Conservation (phyloP, 139 green algal genomes). For the Zygnema cylindricum region DNA sequence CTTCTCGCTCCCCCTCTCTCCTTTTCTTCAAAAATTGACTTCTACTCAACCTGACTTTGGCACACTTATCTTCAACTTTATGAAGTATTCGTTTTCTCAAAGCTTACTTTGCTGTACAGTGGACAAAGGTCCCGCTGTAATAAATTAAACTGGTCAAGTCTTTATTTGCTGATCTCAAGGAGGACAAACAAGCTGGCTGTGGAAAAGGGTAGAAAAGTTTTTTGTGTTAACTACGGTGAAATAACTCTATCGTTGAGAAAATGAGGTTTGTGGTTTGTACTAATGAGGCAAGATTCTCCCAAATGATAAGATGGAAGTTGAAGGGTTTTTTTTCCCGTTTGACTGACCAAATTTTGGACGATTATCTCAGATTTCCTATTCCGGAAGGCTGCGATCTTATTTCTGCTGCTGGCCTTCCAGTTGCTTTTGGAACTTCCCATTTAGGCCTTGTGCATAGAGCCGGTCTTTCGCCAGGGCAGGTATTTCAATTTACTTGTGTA, state of each 20-base stretch:
- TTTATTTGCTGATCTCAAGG: no score
- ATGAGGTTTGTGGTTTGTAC: background rate
- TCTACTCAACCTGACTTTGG: no score
- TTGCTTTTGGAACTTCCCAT: conserved; percentile 85
- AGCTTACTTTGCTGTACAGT: no score
- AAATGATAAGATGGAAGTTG: conserved; percentile 3
- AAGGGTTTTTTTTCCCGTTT: background rate
- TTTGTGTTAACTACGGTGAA: background rate
- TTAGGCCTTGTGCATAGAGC: conserved; percentile 78
- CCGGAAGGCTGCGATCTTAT: conserved; percentile 58
- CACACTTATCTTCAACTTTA: no score
- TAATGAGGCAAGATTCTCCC: background rate
- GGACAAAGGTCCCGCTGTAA: no score
- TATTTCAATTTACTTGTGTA: no score
- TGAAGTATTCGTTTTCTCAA: no score
- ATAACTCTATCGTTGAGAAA: background rate
- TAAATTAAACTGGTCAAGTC: no score
- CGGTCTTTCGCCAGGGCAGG: conserved; percentile 74
- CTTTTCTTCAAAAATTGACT: no score
- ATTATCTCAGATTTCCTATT: conserved; percentile 33
- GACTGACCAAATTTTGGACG: background rate
- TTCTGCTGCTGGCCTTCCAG: conserved; percentile 74
- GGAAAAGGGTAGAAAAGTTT: no score
- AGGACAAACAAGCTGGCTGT: no score
- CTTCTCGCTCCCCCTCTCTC: no score